Evolutionary conservation across 129 eudicot species (phyloP).

Genomic region (Arctium lappa): DNA sequence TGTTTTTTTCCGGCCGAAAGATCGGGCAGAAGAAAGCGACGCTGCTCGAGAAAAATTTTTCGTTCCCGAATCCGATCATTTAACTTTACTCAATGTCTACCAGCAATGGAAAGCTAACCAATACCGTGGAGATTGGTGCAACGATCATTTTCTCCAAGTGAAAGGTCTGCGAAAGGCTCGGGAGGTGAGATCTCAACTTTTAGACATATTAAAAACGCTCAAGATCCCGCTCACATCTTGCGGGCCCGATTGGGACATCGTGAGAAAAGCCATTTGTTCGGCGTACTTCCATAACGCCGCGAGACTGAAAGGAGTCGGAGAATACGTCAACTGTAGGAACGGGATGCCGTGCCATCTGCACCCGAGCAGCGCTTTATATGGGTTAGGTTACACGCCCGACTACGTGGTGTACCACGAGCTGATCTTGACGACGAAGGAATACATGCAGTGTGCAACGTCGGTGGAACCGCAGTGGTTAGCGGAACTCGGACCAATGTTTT

Average conservation of each 20-base stretch:
- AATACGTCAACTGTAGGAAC: conserved; percentile 52
- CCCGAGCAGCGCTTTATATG: conserved; percentile 56
- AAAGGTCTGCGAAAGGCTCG: conserved; percentile 62
- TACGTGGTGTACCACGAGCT: conserved; percentile 63
- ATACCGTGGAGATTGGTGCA: conserved; percentile 72
- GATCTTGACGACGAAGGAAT: conserved; percentile 53
- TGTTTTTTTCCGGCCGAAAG: conserved; percentile 66
- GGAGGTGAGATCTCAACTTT: conserved; percentile 54
- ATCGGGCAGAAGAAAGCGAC: conserved; percentile 67
- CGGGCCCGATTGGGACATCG: conserved; percentile 61
- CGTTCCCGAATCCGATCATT: conserved; percentile 64
- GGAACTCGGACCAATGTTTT: conserved; percentile 60
- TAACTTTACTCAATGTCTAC: conserved; percentile 58
- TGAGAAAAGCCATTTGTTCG: conserved; percentile 61
- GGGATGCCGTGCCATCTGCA: conserved; percentile 73
- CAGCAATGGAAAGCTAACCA: conserved; percentile 63
- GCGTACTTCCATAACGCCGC: conserved; percentile 72
- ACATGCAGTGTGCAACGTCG: conserved; percentile 58
- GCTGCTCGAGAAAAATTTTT: conserved; percentile 68
- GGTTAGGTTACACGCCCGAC: conserved; percentile 53
- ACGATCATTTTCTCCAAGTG: conserved; percentile 56
- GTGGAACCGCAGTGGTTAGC: conserved; percentile 66
- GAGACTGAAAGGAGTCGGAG: conserved; percentile 56
- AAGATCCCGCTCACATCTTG: conserved; percentile 55
- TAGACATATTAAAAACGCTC: conserved; percentile 50